These are phyloP conservation scores for Phylloporus arenicola DNA, from an alignment of 768 basidiomycete genomes.

Conservation along the genomic window DNA sequence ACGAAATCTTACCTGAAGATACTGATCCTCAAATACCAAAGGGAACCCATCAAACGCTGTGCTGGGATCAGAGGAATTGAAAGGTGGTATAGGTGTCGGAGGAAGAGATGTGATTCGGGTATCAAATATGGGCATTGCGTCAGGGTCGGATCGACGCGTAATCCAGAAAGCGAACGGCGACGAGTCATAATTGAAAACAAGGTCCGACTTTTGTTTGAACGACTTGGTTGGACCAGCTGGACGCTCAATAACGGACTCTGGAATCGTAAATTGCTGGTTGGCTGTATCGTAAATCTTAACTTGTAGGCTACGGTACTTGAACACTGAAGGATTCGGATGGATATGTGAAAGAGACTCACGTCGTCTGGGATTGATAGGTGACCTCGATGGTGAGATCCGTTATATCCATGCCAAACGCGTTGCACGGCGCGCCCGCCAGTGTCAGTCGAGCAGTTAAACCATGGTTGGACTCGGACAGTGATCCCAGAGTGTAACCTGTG, in stretches of 20 bases:
- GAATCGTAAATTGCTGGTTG: slow-evolving; percentile 62
- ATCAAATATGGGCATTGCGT: slow-evolving; percentile 58
- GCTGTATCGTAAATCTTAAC: slow-evolving; percentile 63
- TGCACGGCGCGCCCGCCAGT: slow-evolving; percentile 53
- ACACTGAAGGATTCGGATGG: not conserved
- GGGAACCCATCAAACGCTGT: slow-evolving; percentile 61
- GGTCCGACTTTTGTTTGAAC: slow-evolving; percentile 45
- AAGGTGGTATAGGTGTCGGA: slow-evolving; percentile 50
- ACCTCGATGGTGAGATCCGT: slow-evolving; percentile 57
- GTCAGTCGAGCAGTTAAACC: slow-evolving; percentile 53
- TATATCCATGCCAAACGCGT: slow-evolving; percentile 62
- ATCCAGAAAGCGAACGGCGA: slow-evolving; percentile 79
- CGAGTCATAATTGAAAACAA: slow-evolving; percentile 61
- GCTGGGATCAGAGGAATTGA: slow-evolving; percentile 44
- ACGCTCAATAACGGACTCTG: slow-evolving; percentile 45
- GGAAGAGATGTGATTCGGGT: slow-evolving; percentile 62
- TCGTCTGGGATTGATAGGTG: slow-evolving; percentile 53
- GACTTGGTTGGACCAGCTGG: slow-evolving; percentile 34
- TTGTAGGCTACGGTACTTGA: slow-evolving; percentile 43
- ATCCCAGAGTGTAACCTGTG: slow-evolving; percentile 50
- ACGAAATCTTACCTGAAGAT: slow-evolving; percentile 50
- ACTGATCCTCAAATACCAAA: slow-evolving; percentile 75
- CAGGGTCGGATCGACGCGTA: slow-evolving; percentile 56
- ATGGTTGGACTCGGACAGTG: slow-evolving; percentile 36
- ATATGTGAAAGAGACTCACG: slow-evolving; percentile 28